phyloP scores from a whole-genome alignment of 495 filamentous ascomycete genomes.

The Aspergillus coremiiformis region DNA sequence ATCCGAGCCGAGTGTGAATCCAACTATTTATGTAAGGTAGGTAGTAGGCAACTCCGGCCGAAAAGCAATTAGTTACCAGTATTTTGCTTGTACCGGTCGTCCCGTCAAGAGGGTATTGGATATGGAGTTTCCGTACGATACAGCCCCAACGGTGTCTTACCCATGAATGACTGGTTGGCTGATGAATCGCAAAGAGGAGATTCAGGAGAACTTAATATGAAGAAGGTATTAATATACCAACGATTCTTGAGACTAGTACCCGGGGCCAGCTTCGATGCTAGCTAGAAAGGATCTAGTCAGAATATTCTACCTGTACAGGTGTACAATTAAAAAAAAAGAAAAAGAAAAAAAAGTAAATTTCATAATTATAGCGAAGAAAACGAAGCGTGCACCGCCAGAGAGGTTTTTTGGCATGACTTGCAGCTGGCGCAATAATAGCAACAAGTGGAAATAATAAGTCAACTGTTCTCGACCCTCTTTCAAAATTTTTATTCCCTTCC shows the following conservation, averaged over 20 bases:
- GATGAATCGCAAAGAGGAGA: slow-evolving; percentile 6
- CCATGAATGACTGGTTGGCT: slow-evolving; percentile 16
- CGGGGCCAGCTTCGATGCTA: background rate
- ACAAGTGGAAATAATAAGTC: background rate
- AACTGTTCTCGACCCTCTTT: background rate
- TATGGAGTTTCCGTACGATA: slow-evolving; percentile 6
- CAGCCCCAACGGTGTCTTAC: slow-evolving; percentile 19
- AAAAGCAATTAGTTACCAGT: slow-evolving; percentile 5
- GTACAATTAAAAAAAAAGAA: background rate
- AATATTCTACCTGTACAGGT: background rate
- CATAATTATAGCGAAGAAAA: background rate
- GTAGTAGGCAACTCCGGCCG: background rate
- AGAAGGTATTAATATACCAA: slow-evolving; percentile 15
- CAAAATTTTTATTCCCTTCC: background rate
- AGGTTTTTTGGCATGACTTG: slow-evolving; percentile 16
- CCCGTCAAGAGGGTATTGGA: background rate
- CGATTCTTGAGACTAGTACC: background rate
- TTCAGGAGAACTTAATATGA: slow-evolving; percentile 14
- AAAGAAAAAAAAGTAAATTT: background rate
- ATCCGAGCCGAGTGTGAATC: background rate
- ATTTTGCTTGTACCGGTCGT: slow-evolving; percentile 3
- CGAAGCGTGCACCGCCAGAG: background rate
- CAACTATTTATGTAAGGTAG: background rate
- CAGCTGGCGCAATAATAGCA: slow-evolving; percentile 12
- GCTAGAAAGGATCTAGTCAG: background rate